phyloP scores from a whole-genome alignment of 306 rosid species.

The Quercus alba region DNA sequence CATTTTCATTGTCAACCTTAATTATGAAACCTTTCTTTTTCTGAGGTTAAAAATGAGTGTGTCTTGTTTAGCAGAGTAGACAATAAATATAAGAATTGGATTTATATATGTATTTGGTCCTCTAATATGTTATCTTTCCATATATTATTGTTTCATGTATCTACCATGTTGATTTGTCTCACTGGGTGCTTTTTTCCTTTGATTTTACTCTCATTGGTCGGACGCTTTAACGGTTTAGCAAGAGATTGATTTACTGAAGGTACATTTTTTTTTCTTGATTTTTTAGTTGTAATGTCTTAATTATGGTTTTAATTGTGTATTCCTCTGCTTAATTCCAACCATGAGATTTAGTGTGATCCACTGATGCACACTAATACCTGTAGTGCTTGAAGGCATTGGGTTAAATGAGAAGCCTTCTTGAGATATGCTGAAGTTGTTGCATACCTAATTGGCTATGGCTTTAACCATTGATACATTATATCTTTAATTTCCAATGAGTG shows the following conservation, averaged over 20 bases:
- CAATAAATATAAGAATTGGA: not conserved
- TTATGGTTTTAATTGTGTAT: conserved; percentile 3
- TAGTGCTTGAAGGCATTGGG: conserved; percentile 18
- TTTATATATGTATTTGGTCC: not conserved
- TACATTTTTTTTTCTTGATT: conserved; percentile 29
- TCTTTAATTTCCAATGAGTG: not conserved
- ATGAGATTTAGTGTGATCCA: not conserved
- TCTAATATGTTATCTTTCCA: not conserved
- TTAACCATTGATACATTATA: not conserved
- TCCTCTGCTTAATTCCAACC: conserved; percentile 12
- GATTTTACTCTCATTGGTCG: conserved; percentile 31
- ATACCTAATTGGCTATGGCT: not conserved
- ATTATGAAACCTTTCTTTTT: not conserved
- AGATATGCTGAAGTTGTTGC: not conserved
- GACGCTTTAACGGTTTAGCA: conserved; percentile 56
- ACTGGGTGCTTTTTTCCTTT: conserved; percentile 37
- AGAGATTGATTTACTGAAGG: conserved; percentile 99
- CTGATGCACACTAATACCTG: not conserved
- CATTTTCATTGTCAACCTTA: not conserved
- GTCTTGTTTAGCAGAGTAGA: not conserved
- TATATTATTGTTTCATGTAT: conserved; percentile 14
- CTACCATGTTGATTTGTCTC: conserved; percentile 29
- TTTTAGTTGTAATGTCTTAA: not conserved
- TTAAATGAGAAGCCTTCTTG: not conserved
- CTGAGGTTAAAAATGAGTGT: not conserved